These are phyloP conservation scores for Castanopsis chinensis DNA, from an alignment of 306 rosid species.

Conservation along the genomic window DNA sequence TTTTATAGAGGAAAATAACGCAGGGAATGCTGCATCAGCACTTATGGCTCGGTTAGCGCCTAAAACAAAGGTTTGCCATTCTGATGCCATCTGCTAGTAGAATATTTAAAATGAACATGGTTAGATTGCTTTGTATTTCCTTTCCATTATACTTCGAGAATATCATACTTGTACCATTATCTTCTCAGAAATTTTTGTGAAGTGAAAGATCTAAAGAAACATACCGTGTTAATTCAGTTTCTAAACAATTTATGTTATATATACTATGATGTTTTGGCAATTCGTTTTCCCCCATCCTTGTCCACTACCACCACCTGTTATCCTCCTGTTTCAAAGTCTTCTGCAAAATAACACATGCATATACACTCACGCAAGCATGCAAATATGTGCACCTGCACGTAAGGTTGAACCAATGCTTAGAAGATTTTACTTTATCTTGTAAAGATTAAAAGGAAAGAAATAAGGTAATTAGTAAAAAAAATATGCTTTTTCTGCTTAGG, in stretches of 20 bases:
- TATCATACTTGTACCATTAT: background rate
- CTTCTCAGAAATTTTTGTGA: background rate
- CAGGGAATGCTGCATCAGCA: slow-evolving; percentile 85
- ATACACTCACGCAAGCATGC: background rate
- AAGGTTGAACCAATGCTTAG: background rate
- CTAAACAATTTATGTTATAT: background rate
- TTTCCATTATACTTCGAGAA: background rate
- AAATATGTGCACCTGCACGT: background rate
- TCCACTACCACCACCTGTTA: background rate
- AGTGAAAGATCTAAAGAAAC: background rate
- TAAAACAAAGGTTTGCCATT: slow-evolving; percentile 54
- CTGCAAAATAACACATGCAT: background rate
- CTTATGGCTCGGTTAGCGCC: slow-evolving; percentile 88
- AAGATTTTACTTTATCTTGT: background rate
- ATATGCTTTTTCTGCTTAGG: too few relatives aligned
- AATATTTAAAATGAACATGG: slow-evolving; percentile 6
- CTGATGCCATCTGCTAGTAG: slow-evolving; percentile 7
- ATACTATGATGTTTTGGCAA: too few relatives aligned
- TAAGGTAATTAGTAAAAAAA: background rate
- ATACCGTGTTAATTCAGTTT: background rate
- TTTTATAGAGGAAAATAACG: slow-evolving; percentile 87
- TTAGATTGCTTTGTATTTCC: slow-evolving; percentile 3
- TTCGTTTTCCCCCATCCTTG: background rate
- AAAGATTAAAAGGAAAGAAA: background rate
- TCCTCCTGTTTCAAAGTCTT: too few relatives aligned